Base-by-base conservation (phyloP, 2,329 filamentous ascomycete species). In the Aspergillus quadrilineatus region DNA sequence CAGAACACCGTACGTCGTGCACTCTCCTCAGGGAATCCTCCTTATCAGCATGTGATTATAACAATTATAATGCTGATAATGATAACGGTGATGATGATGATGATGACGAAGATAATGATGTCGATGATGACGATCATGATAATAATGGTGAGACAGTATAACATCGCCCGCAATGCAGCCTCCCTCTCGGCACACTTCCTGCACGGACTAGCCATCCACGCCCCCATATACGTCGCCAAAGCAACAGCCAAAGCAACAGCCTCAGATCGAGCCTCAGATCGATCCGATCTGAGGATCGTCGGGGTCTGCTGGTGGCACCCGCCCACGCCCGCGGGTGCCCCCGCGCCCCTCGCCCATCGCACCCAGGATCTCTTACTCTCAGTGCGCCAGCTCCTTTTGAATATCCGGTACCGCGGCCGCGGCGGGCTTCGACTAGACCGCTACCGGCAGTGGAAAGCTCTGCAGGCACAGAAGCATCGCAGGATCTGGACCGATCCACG, bases 231-330 rank as follows among this genome's bases (percentile, higher is more conserved):
- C 84, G 87, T 88, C 28, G 88, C 90, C 69, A 79, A 81, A 51
- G 63, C 57, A 55, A 85, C 88, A 67, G 86, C 82, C 51, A 89
- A 37, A 86, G 8, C 52, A 22, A 62, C 22, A 54, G 53, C 51
- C 65, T 69, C 48, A 61, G 52, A 7, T 62, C 63, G 9, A 28
- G 53, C 54, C 14, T 15, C 62, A 14, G 28, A 55, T 8, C 65
- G 63, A n/a, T n/a, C n/a, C n/a, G n/a, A n/a, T n/a, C n/a, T n/a
- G n/a, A n/a, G n/a, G 56, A 80, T 90, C 36, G 79, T 90, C 29
- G 88, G 88, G 8, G 85, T 89, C 26, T 84, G 86, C 56, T 89
- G 89, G 82, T 91, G 88, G 88, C 76, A 89, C 52, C 80, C 80
- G 0, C 88, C 88, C 0, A 78, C 77, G 12, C 74, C 75, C 0